Percentiles rank a stretch among this genome's conserved stretches.
These are phyloP conservation scores for Zopfia rhizophila DNA, from an alignment of 2,329 filamentous ascomycete genomes.

Conservation along the genomic window DNA sequence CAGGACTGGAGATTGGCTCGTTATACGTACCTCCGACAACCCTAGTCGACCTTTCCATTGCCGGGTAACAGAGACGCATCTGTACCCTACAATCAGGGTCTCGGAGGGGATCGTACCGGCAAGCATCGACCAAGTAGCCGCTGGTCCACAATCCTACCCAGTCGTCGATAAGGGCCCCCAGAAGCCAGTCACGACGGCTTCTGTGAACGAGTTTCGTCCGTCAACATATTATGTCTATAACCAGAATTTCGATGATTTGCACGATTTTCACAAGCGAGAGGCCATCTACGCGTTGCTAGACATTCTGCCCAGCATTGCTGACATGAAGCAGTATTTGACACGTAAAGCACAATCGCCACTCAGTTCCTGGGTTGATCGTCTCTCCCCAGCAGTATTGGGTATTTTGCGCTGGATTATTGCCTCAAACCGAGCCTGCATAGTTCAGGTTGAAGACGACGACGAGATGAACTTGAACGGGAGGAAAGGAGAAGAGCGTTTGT, in stretches of 20 bases:
- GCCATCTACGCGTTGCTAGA: conserved; percentile 65
- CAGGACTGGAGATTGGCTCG: conserved; percentile 64
- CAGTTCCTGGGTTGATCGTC: conserved; percentile 65
- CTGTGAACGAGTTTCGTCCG: conserved; percentile 37
- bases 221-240: conserved; percentile 60
- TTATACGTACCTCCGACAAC: conserved; percentile 40
- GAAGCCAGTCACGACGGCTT: conserved; percentile 31
- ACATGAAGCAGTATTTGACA: conserved; percentile 65
- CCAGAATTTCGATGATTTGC: conserved; percentile 67
- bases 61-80: conserved; percentile 58
- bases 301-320: conserved; percentile 68
- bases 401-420: conserved; percentile 88
- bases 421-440: conserved; percentile 87
- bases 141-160: neutral
- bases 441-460: conserved; percentile 70
- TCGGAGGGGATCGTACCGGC: neutral
- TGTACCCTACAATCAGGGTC: conserved; percentile 55
- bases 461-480: conserved; percentile 26
- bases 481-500: conserved; percentile 64
- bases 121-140: neutral
- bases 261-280: conserved; percentile 57
- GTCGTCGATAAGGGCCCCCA: conserved; percentile 5
- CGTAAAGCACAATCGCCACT: conserved; percentile 52
- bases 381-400: conserved; percentile 73
- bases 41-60: conserved; percentile 56